Evolutionary conservation across 2,329 filamentous ascomycete genomes (phyloP).

Genomic region (Colletotrichum liriopes): DNA sequence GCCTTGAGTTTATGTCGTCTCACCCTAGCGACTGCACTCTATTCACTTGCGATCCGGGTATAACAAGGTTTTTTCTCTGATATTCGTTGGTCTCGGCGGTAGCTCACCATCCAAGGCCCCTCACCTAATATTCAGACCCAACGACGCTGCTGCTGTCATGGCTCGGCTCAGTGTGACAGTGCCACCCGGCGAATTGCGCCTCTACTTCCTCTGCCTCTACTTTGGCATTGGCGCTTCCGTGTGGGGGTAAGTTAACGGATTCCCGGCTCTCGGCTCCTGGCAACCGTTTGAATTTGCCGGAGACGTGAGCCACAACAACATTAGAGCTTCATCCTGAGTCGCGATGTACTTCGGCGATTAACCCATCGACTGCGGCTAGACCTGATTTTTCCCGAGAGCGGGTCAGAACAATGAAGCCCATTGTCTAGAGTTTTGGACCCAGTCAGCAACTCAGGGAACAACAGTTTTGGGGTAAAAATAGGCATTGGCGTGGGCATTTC

Average conservation of each 20-base stretch:
- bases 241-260: conserved; percentile 62
- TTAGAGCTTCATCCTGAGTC: neutral
- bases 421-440: no score
- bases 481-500: no score
- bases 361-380: neutral
- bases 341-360: neutral
- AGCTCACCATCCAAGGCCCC: neutral
- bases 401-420: no score
- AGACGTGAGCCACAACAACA: neutral
- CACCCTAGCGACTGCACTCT: neutral
- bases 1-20: neutral
- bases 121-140: neutral
- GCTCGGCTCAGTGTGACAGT: neutral
- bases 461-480: no score
- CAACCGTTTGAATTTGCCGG: neutral
- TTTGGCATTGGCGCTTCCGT: conserved; percentile 70
- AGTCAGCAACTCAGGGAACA: no score
- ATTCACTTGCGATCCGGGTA: neutral
- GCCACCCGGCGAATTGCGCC: conserved; percentile 53
- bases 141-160: conserved; percentile 48
- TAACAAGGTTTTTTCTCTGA: neutral
- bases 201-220: conserved; percentile 65
- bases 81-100: no score
- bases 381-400: no score
- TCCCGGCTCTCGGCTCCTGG: neutral